phyloP scores from a whole-genome alignment of 305 asterid genomes.

The Caryopteris hybrid region DNA sequence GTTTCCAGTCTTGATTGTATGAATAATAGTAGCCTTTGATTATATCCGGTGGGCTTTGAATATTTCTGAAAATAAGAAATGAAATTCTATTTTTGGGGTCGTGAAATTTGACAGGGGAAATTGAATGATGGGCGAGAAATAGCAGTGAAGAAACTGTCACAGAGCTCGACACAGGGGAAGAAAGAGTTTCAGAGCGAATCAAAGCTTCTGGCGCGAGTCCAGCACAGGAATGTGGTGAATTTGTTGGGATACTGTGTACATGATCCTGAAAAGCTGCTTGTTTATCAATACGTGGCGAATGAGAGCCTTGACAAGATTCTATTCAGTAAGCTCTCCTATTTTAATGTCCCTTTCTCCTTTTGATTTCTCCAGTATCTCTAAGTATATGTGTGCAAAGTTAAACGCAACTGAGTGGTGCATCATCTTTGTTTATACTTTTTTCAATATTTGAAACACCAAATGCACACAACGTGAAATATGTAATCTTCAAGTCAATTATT shows the following conservation, averaged over 20 bases:
- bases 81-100: conserved; percentile 8
- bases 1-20: neutral
- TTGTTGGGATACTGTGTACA: conserved; percentile 80
- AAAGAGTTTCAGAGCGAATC: conserved; percentile 87
- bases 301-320: conserved; percentile 93
- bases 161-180: conserved; percentile 70
- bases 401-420: too few relatives aligned
- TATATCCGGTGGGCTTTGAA: neutral
- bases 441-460: too few relatives aligned
- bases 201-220: conserved; percentile 74
- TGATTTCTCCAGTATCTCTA: too few relatives aligned
- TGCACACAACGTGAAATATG: too few relatives aligned
- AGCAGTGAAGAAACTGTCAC: conserved; percentile 91
- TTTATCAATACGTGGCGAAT: conserved; percentile 73
- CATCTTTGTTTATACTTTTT: too few relatives aligned
- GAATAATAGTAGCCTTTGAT: neutral
- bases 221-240: conserved; percentile 88
- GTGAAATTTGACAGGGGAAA: conserved; percentile 63
- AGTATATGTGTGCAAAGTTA: too few relatives aligned
- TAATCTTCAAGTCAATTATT: too few relatives aligned
- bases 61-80: too few relatives aligned
- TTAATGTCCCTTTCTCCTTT: too few relatives aligned
- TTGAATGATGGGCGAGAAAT: conserved; percentile 73
- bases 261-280: conserved; percentile 69
- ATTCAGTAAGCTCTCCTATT: conserved; percentile 69